Base-by-base conservation (phyloP, 257 asterid species). In the Asclepias syriaca region DNA sequence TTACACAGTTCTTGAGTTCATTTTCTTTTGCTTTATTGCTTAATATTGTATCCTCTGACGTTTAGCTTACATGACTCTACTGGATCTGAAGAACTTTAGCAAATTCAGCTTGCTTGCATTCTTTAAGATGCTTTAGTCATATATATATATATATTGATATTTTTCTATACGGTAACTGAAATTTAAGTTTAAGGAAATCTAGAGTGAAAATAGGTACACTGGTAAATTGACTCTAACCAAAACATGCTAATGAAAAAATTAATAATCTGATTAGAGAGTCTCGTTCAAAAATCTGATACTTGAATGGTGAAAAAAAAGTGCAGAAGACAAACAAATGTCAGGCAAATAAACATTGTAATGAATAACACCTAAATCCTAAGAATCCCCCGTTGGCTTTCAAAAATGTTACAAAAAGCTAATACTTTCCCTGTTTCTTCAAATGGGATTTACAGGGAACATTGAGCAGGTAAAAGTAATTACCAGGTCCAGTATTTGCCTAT, bases 361-460 rank as follows among this genome's bases (percentile, higher is more conserved):
- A 75, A 59, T 69, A 37, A 69, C 74, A 60, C 29, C 70, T 59
- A 75, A 21, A 46, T 69, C 71, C 65, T 74, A 50, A 57, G 63
- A 27, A 45, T 24, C 43, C 54, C 54, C 43, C 64, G 73, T 61
- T 56, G 57, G 60, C 68, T 66, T 74, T 32, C 50, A 39, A 68
- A 74, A 67, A 74, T 15, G 24, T 56, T 74, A 59, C 63, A 49
- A 29, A 57, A 24, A 5, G 39, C 39, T 34, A 8, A 45, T 48
- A n/a, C 54, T 58, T 57, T 32, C 34, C n/a, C 55, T 27, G 65
- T 24, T 34, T 45, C 69, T 21, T 69, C 48, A 22, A 60, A 69
- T 51, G 50, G 79, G 64, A 75, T 27, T 53, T 54, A 29, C n/a
- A 14, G 51, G 48, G 27, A 74, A 72, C 67, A 56, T 27, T 74